These are phyloP conservation scores for Fistulifera pelliculosa DNA, from an alignment of 108 stramenopile species.

Conservation along the genomic window DNA sequence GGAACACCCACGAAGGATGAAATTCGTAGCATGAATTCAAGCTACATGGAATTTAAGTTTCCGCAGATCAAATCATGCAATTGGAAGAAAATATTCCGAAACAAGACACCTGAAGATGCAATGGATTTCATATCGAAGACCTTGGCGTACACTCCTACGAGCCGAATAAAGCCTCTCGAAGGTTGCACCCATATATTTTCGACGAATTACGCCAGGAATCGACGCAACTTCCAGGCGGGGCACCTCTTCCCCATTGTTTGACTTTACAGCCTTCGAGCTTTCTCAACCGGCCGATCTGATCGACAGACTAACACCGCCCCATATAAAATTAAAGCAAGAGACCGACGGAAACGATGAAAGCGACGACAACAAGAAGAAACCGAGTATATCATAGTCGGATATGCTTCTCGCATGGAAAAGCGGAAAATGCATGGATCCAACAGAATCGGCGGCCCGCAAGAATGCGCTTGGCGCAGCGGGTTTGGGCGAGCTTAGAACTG, in stretches of 20 bases:
- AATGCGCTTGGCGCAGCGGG: too few species aligned
- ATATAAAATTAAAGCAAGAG: too few species aligned
- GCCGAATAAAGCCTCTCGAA: slow-evolving; percentile 82
- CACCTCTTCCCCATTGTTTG: slow-evolving; percentile 82
- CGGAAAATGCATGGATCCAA: too few species aligned
- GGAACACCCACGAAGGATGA: slow-evolving; percentile 97
- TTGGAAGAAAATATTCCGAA: slow-evolving; percentile 92
- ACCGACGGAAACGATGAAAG: too few species aligned
- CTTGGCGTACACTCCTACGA: slow-evolving; percentile 87
- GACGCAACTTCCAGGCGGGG: slow-evolving; percentile 48
- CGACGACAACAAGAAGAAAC: too few species aligned
- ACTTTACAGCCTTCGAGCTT: slow-evolving; percentile 84
- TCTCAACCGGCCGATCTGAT: slow-evolving; percentile 42
- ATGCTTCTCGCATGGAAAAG: too few species aligned
- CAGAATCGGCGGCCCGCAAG: too few species aligned
- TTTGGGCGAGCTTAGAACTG: too few species aligned
- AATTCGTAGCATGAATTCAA: slow-evolving; percentile 94
- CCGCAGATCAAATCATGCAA: slow-evolving; percentile 97
- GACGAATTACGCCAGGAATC: slow-evolving; percentile 83
- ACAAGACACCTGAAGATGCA: slow-evolving; percentile 86
- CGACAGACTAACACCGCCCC: slow-evolving; percentile 33
- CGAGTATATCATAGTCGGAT: too few species aligned
- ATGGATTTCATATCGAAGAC: slow-evolving; percentile 88
- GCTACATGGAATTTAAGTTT: slow-evolving; percentile 98
- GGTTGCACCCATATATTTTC: slow-evolving; percentile 92